Evolutionary conservation across 1,139 yeast genomes (phyloP).

Genomic region (Saccharomycopsis hybrid): DNA sequence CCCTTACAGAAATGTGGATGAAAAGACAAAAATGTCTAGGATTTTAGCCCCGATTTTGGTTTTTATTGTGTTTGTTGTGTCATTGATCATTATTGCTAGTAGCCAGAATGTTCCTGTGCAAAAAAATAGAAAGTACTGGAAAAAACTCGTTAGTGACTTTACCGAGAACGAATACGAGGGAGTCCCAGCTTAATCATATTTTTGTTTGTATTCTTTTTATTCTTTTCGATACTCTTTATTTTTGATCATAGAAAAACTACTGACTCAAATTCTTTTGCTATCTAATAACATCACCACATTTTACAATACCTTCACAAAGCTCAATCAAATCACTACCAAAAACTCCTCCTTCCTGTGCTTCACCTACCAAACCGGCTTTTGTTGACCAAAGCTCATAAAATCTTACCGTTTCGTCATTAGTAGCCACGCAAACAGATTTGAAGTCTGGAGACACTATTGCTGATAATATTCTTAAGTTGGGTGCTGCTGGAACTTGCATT

Average conservation of each 20-base stretch:
- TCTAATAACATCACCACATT: slow-evolving; percentile 27
- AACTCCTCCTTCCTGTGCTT: slow-evolving; percentile 36
- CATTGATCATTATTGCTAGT: slow-evolving; percentile 35
- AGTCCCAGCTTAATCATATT: slow-evolving; percentile 50
- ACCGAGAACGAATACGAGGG: slow-evolving; percentile 52
- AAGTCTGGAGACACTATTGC: slow-evolving; percentile 62
- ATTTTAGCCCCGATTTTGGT: slow-evolving; percentile 63
- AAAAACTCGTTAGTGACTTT: slow-evolving; percentile 37
- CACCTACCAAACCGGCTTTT: slow-evolving; percentile 30
- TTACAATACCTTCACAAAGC: slow-evolving; percentile 45
- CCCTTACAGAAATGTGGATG: slow-evolving; percentile 59
- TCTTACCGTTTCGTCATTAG: slow-evolving; percentile 70
- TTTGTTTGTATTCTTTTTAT: no score
- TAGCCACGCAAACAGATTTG: slow-evolving; percentile 58
- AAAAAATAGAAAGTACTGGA: slow-evolving; percentile 52
- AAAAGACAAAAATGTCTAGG: slow-evolving; percentile 50
- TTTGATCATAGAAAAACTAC: background rate
- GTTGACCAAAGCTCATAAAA: slow-evolving; percentile 65
- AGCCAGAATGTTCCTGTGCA: slow-evolving; percentile 42
- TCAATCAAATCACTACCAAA: slow-evolving; percentile 59
- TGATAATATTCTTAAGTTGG: slow-evolving; percentile 54
- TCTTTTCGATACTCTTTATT: no score
- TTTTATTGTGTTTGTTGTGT: slow-evolving; percentile 45
- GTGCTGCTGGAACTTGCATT: slow-evolving; percentile 45
- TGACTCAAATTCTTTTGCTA: no score